Conservation (phyloP, 495 filamentous ascomycete genomes). For the Hypoxylon subgilvum region DNA sequence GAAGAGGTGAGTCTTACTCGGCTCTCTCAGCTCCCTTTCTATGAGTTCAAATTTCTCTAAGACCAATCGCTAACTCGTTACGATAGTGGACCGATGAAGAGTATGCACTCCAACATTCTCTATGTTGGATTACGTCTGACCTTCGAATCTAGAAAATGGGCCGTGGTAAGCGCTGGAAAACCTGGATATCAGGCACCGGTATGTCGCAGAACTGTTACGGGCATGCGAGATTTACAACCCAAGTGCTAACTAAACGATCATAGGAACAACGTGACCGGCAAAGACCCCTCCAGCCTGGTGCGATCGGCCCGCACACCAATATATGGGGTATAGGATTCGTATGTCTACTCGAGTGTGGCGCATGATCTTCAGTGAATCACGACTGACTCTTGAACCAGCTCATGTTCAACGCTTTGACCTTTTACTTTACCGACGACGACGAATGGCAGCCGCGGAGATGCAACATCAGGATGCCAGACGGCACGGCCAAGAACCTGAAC, state of each 20-base stretch:
- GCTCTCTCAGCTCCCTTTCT: too few relatives aligned
- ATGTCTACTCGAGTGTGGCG: neutral
- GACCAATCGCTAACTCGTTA: neutral
- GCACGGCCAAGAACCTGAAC: slow-evolving; percentile 1
- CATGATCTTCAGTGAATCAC: neutral
- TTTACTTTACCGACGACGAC: slow-evolving; percentile 16
- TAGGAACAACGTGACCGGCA: slow-evolving; percentile 24
- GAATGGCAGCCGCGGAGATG: slow-evolving; percentile 23
- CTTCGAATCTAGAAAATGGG: slow-evolving; percentile 7
- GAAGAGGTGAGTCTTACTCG: slow-evolving; percentile 17
- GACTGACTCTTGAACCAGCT: slow-evolving; percentile 10
- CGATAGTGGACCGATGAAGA: slow-evolving; percentile 10
- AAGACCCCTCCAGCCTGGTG: neutral
- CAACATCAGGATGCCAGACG: slow-evolving; percentile 17
- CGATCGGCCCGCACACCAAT: slow-evolving; percentile 29
- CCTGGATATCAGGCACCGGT: slow-evolving; percentile 25
- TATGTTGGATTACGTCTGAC: neutral
- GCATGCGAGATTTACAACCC: too few relatives aligned
- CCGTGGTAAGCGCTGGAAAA: slow-evolving; percentile 13
- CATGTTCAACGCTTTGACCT: slow-evolving; percentile 25
- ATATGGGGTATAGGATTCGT: slow-evolving; percentile 26
- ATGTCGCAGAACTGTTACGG: too few relatives aligned
- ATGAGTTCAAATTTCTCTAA: neutral
- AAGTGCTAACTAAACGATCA: too few relatives aligned
- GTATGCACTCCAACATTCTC: neutral